Evolutionary conservation across 805 yeast species (phyloP), one percentile per base, ranked within the genome.

Genomic region (Ogataea dorogensis): DNA sequence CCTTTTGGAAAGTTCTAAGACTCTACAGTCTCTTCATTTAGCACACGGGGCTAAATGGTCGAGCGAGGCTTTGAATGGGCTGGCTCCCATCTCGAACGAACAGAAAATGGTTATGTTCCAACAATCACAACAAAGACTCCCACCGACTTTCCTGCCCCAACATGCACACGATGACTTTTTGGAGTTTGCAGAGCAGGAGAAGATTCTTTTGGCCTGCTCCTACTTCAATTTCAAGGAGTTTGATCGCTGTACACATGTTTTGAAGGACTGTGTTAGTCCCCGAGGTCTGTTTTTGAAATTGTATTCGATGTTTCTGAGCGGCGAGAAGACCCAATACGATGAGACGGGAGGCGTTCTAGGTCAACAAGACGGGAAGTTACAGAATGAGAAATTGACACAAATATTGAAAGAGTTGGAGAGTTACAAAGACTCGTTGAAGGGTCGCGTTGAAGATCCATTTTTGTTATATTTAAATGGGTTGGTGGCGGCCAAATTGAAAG

Each of bases 161-260:
- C 19, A 42, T 14, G 27, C 42, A 5, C 47, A 51, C n/a, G 54
- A 50, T 14, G 54, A 51, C 31, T 44, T 50, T 21, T 31, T 49
- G 5, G 52, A 48, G 26, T 56, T 54, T 21, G 24, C 53, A 31
- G 79, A 77, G 38, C 51, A 58, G 31, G 70, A 73, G 39, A 61
- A 63, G 40, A 61, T 83, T 17, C 46, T 75, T 11, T 64, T 86
- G 17, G 96, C 91, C 1, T 75, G 77, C 36, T 58, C 84, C 0
- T 80, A 84, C 53, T 86, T 91, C 65, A 82, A 78, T 51, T 78
- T 86, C 52, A 80, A 83, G 50, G 98, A 93, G 59, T 91, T 81
- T 54, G 91, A 81, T 39, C 63, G 98, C 17, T 84, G 89, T 38
- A 77, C 83, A 4, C 65, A 68, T 47, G 70, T 69, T 10, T 63